Evolutionary conservation across 2,329 filamentous ascomycete genomes (phyloP), one percentile per base, ranked within the genome.

Genomic region (Verticillium dahliae): DNA sequence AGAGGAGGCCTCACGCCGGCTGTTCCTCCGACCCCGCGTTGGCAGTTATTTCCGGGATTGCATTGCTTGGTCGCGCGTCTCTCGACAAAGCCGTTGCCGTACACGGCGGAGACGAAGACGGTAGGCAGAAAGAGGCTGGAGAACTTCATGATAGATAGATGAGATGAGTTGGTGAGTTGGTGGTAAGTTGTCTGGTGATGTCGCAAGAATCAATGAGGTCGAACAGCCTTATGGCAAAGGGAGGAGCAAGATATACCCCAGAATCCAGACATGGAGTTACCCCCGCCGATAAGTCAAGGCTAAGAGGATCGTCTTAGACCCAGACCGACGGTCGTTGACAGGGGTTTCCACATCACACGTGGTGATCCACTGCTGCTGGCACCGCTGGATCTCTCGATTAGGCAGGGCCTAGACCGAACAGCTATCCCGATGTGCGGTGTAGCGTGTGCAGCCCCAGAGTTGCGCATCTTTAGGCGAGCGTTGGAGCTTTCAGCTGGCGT

Each of bases 31-130:
- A 61, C 61, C 27, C 41, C 59, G 15, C 61, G 55, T 39, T 60
- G 58, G 50, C 61, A 62, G 61, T 59, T 60, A 56, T 62, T 62
- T 55, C 55, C 55, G 34, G 22, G 22, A 10, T 58, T 58, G 56
- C 59, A 60, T 27, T 52, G 45, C 33, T 31, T 37, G 13, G 55
- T 57, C n/a, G 55, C 55, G 6, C 55, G 55, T 15, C 33, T 38
- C 4, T 57, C 55, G 10, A 57, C n/a, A 18, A 52, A 52, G 15
- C 55, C 55, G 34, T 57, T 15, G n/a, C 55, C 55, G 31, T 57
- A 57, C 4, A 57, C 55, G 55, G 55, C 55, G 27, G 55, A 38
- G 9, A 57, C 7, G 10, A 57, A 57, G 15, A 31, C 11, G 0
- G 55, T 31, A 13, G 55, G 55, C 31, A 57, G 35, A 6, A 57